These are phyloP conservation scores for Calycina herbarum DNA, from an alignment of 2,329 filamentous ascomycete species.

Conservation along the genomic window DNA sequence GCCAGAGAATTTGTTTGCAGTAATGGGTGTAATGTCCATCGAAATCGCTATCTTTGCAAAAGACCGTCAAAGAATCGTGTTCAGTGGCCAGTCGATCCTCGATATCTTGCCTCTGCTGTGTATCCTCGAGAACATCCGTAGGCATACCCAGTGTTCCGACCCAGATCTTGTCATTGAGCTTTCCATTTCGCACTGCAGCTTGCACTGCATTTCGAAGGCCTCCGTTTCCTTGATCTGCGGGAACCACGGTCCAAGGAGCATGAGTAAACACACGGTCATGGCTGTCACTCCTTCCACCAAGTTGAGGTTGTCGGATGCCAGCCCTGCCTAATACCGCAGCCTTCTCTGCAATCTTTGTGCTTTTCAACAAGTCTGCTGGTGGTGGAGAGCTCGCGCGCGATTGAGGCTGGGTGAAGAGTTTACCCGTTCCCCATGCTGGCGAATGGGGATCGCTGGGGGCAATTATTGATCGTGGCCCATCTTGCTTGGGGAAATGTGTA, in stretches of 20 bases:
- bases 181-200: conserved; percentile 69
- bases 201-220: conserved; percentile 86
- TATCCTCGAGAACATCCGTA: conserved; percentile 76
- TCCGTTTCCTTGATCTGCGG: conserved; percentile 88
- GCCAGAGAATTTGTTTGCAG: conserved; percentile 97
- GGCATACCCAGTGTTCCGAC: conserved; percentile 93
- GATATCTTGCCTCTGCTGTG: conserved; percentile 77
- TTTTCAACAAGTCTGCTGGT: conserved; percentile 73
- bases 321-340: conserved; percentile 57
- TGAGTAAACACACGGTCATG: conserved; percentile 71
- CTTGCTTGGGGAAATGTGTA: conserved; percentile 54
- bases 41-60: conserved; percentile 86
- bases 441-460: conserved; percentile 74
- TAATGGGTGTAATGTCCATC: conserved; percentile 94
- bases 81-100: conserved; percentile 78
- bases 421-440: conserved; percentile 66
- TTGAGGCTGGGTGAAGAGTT: conserved; percentile 61
- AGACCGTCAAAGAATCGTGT: conserved; percentile 80
- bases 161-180: conserved; percentile 77
- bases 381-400: conserved; percentile 74
- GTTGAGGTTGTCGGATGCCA: conserved; percentile 56
- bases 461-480: conserved; percentile 51
- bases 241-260: conserved; percentile 80
- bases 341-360: conserved; percentile 57
- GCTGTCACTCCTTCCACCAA: conserved; percentile 56